Evolutionary conservation across 768 basidiomycete genomes (phyloP).

Genomic region (Lactarius psammicola): DNA sequence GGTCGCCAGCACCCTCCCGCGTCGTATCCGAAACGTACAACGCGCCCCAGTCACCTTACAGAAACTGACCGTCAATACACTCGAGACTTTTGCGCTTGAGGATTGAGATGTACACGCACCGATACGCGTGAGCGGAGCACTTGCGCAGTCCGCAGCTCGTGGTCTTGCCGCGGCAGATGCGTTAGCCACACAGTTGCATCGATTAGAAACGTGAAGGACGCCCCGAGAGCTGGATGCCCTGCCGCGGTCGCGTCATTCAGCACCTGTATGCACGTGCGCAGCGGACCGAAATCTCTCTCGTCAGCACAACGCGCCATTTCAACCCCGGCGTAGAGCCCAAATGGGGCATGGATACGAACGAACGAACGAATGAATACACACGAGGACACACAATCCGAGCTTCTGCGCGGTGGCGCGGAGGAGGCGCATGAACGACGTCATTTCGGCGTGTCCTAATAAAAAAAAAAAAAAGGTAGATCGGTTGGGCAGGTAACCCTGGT

Average conservation of each 20-base stretch:
- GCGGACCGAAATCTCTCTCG: neutral
- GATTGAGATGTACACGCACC: conserved; percentile 21
- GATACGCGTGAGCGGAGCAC: conserved; percentile 34
- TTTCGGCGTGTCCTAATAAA: conserved; percentile 57
- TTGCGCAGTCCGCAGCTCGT: conserved; percentile 29
- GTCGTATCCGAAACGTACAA: conserved; percentile 20
- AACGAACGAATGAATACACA: conserved; percentile 37
- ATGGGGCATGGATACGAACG: neutral
- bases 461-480: neutral
- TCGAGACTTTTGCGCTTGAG: neutral
- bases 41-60: neutral
- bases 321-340: neutral
- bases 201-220: conserved; percentile 69
- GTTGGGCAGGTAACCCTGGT: neutral
- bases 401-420: conserved; percentile 50
- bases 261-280: conserved; percentile 42
- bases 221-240: conserved; percentile 71
- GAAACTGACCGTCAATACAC: conserved; percentile 6
- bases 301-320: neutral
- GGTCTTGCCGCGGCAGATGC: conserved; percentile 27
- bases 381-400: conserved; percentile 51
- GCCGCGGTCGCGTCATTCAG: conserved; percentile 39
- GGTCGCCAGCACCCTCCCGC: neutral
- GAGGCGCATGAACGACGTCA: conserved; percentile 69
- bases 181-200: conserved; percentile 76